Base-by-base conservation (phyloP, 164 flowering plant genomes). In the Umbilicus rupestris region DNA sequence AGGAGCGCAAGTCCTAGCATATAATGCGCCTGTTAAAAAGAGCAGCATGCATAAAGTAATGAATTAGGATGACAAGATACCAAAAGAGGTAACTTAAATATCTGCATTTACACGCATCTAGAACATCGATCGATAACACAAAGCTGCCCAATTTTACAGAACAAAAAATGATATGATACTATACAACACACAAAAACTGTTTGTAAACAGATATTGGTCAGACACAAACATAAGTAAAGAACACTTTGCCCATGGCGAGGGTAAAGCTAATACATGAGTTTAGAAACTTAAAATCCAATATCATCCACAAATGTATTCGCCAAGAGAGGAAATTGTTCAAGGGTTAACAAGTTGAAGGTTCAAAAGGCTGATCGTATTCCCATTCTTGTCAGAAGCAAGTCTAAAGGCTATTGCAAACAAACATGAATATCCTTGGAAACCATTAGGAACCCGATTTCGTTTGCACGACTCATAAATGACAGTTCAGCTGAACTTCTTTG, bases 1-100 rank as follows among this genome's bases (percentile, higher is more conserved):
- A 92, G 79, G 69, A 92, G 80, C 44, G 98, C 90, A 67, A 88
- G 88, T 64, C 96, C 98, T 30, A 92, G 70, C 87, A 88, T 81
- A 74, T 88, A 92, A 69, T 86, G 94, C 1, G 78, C 97, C 98
- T 92, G 80, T 46, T 57, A 78, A 9, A 26, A 6, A 58, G 37
- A 58, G 31, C 31, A 0, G 29, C 28, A 26, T 4, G 6, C 30
- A 5, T 3, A 24, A 24, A 22, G 58, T 26, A 24, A 52, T 2
- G 19, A 5, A 47, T n/a, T 11, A 4, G 12, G 3, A 55, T 28
- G 2, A 26, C 17, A 49, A 5, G 20, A 49, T 7, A n/a, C 28
- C 2, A 20, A 55, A n/a, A 14, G 12, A 55, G 33, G 15, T 28
- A 55, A 9, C 29, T 22, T 52, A 11, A 24, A 22, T 0, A 24